Conservation (phyloP, 371 early-diverging fungal species). For the Dichotomocladium elegans region DNA sequence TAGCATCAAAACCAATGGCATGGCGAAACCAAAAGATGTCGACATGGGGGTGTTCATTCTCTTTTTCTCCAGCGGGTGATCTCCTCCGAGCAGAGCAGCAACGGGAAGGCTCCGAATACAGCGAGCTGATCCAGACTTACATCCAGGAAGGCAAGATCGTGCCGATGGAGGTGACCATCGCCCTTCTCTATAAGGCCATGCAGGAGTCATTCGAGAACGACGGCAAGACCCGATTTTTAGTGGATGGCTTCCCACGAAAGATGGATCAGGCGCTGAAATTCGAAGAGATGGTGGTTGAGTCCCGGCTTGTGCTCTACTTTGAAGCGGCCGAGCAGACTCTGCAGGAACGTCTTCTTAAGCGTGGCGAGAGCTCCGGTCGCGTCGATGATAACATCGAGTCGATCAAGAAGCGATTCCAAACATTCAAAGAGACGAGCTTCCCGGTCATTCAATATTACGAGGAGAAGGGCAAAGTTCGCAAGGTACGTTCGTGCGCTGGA, state of each 20-base stretch:
- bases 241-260: conserved; percentile 96
- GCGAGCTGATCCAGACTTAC: conserved; percentile 83
- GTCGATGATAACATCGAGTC: conserved; percentile 94
- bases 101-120: conserved; percentile 80
- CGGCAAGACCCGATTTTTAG: conserved; percentile 69
- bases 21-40: too few relatives aligned
- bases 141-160: conserved; percentile 95
- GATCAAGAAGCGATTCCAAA: conserved; percentile 90
- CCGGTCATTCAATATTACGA: conserved; percentile 87
- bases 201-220: conserved; percentile 53
- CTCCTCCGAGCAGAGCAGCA: conserved; percentile 89
- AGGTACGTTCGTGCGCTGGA: conserved; percentile 63
- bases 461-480: conserved; percentile 71
- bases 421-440: conserved; percentile 79
- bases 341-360: conserved; percentile 81
- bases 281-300: conserved; percentile 78
- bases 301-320: conserved; percentile 81
- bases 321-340: conserved; percentile 91
- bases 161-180: conserved; percentile 93
- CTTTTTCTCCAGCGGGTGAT: conserved; percentile 79
- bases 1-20: not conserved
- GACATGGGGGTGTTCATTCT: not conserved
- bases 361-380: conserved; percentile 92
- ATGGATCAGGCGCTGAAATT: conserved; percentile 93
- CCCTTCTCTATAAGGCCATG: conserved; percentile 87